Percentiles rank a stretch among this genome's conserved stretches.
These are phyloP conservation scores for Leavenworthia alabamica DNA, from an alignment of 345 rosid genomes.

Conservation along the genomic window DNA sequence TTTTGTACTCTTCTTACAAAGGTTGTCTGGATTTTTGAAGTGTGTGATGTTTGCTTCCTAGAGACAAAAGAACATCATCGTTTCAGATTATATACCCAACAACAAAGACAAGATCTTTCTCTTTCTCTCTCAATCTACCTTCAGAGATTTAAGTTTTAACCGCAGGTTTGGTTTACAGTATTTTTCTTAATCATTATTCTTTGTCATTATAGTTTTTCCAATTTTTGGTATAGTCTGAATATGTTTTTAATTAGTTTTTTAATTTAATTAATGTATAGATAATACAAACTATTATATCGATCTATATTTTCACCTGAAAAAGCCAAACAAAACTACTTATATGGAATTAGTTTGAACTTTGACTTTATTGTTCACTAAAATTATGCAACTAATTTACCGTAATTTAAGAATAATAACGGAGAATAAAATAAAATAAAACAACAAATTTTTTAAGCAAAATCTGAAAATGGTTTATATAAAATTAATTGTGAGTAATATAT, in stretches of 20 bases:
- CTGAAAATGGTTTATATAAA: too few species aligned
- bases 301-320: constrained; percentile 9
- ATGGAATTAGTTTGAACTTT: not conserved
- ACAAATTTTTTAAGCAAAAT: too few species aligned
- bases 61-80: constrained; percentile 30
- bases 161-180: constrained; percentile 55
- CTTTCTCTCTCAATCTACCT: constrained; percentile 3
- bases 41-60: constrained; percentile 20
- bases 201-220: too few species aligned
- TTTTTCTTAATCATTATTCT: too few species aligned
- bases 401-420: too few species aligned
- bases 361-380: not conserved
- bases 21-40: constrained; percentile 10
- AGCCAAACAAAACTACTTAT: not conserved
- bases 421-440: too few species aligned
- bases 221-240: constrained; percentile 13
- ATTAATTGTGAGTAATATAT: too few species aligned
- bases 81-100: constrained; percentile 29
- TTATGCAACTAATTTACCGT: too few species aligned
- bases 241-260: not conserved
- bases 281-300: not conserved
- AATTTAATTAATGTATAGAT: not conserved
- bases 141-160: constrained; percentile 38
- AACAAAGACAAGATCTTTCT: constrained; percentile 13
- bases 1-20: not conserved